phyloP scores from a whole-genome alignment of 371 early-diverging fungal genomes.

The Coemansia sp. region DNA sequence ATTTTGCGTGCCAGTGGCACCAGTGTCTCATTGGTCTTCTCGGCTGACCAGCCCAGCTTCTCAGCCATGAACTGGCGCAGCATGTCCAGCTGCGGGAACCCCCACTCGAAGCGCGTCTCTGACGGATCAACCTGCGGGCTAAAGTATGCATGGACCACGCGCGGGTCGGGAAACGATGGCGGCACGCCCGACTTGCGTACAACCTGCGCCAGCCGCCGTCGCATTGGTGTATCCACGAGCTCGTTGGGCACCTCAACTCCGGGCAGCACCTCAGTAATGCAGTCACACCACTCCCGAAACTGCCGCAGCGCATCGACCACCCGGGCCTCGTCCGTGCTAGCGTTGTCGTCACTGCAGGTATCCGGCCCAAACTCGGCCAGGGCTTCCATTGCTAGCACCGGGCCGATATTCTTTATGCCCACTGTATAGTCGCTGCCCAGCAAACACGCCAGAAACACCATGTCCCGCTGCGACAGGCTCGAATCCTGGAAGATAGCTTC shows the following conservation, averaged over 20 bases:
- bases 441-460: constrained; percentile 87
- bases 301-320: constrained; percentile 51
- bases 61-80: constrained; percentile 64
- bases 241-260: constrained; percentile 31
- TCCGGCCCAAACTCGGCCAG: constrained; percentile 60
- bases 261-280: constrained; percentile 22
- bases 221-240: constrained; percentile 25
- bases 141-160: constrained; percentile 77
- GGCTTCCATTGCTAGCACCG: constrained; percentile 86
- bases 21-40: constrained; percentile 63
- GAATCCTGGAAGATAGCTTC: constrained; percentile 67
- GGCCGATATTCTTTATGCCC: constrained; percentile 95
- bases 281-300: constrained; percentile 19
- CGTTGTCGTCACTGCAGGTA: constrained; percentile 12
- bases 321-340: constrained; percentile 41
- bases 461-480: constrained; percentile 64
- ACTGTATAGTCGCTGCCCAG: constrained; percentile 98
- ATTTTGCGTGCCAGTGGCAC: constrained; percentile 80
- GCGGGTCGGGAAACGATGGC: constrained; percentile 73
- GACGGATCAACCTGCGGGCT: constrained; percentile 77
- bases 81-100: constrained; percentile 76
- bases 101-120: constrained; percentile 74
- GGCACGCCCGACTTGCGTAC: constrained; percentile 62
- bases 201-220: constrained; percentile 54
- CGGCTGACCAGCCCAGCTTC: constrained; percentile 56